Evolutionary conservation across 225 moss, liverwort and hornwort species (phyloP), one percentile per base, ranked within the genome.

Genomic region (Sphagnum contortum): DNA sequence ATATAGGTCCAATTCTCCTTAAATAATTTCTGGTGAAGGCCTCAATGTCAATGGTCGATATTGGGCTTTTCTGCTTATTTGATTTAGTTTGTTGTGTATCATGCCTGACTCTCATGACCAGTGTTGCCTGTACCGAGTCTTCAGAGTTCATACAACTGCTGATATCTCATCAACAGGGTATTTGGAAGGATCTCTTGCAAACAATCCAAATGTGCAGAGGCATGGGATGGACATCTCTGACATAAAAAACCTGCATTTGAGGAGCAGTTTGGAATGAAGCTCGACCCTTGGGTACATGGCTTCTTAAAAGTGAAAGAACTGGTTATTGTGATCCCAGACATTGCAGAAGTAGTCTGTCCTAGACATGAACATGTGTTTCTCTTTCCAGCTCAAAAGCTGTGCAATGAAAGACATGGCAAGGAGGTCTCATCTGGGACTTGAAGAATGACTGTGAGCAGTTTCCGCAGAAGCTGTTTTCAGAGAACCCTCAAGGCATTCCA

Each of bases 181-280:
- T 52, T 5, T 52, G 51, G 51, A 52, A 9, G 5, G 9, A 52
- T 52, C 5, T 9, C 9, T 52, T 52, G 51, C 51, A 52, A 52
- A 52, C 51, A 52, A 52, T 9, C 51, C 51, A 52, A 5, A 69
- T 47, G 57, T 47, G 6, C 65, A 66, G 62, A 66, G 9, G 69
- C 10, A 8, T 52, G 80, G 80, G 45, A 70, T 72, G 29, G 67
- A 80, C 63, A 57, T 80, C 62, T 73, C 76, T 0, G 8, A 75
- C 50, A 66, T 80, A n/a, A n/a, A 60, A 80, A 80, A 66, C 80
- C 80, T 5, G 64, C 64, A 14, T 80, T 76, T 67, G 80, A 80
- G 71, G 75, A 47, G 66, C 61, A 66, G 45, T 80, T 80, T 12
- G 55, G 76, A 5, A 52, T 75, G 48, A 72, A 75, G 49, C 76